phyloP scores from a whole-genome alignment of 1,139 yeast species.

The Yarrowia galli region DNA sequence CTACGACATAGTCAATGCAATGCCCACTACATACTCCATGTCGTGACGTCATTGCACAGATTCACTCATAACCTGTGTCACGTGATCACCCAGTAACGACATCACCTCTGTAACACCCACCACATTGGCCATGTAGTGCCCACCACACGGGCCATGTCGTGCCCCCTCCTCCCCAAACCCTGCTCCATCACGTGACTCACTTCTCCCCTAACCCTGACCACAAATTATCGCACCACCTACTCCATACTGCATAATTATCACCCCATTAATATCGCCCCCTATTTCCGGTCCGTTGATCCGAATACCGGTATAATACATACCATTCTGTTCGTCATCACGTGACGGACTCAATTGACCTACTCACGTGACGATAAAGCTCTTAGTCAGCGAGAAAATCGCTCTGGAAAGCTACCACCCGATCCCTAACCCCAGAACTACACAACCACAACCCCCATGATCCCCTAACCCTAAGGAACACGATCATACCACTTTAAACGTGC shows the following conservation, averaged over 20 bases:
- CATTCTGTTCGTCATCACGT: background rate
- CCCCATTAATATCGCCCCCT: slow-evolving; percentile 21
- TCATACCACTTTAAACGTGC: background rate
- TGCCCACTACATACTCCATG: too few species aligned
- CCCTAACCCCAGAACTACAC: background rate
- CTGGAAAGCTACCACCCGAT: too few species aligned
- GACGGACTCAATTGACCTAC: background rate
- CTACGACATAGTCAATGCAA: too few species aligned
- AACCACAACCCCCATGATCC: background rate
- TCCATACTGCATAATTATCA: background rate
- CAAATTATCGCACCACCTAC: background rate
- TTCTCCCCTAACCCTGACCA: background rate
- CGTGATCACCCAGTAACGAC: too few species aligned
- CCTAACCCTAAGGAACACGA: background rate
- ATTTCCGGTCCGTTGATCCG: background rate
- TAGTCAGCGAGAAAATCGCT: background rate
- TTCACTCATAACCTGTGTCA: too few species aligned
- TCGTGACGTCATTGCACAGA: too few species aligned
- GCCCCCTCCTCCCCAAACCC: too few species aligned
- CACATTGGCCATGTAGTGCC: background rate
- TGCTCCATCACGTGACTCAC: too few species aligned
- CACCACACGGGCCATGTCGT: background rate
- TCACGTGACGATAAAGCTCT: background rate
- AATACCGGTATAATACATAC: background rate
- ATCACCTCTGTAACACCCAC: background rate